phyloP scores from a whole-genome alignment of 2,329 filamentous ascomycete species.

The Hypoxylon sp. region DNA sequence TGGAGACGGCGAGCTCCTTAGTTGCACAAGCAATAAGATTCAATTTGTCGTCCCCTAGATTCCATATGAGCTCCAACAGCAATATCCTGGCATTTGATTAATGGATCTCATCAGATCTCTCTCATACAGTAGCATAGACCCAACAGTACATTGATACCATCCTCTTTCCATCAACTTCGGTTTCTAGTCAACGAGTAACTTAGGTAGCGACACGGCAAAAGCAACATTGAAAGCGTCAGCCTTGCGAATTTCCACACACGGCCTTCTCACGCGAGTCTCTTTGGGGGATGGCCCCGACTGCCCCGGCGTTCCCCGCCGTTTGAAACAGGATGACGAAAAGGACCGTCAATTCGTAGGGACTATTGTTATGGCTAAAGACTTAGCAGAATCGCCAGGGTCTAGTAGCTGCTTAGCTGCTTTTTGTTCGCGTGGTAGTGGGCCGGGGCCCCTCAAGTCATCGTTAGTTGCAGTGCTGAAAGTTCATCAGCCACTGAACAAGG shows the following conservation, averaged over 20 bases:
- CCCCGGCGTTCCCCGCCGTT: slow-evolving; percentile 38
- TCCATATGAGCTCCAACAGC: slow-evolving; percentile 15
- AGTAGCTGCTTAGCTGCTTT: slow-evolving; percentile 26
- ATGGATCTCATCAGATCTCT: slow-evolving; percentile 31
- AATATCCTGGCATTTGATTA: slow-evolving; percentile 28
- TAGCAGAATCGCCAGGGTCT: slow-evolving; percentile 34
- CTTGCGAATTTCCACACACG: slow-evolving; percentile 31
- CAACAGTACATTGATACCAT: slow-evolving; percentile 27
- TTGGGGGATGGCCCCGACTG: slow-evolving; percentile 31
- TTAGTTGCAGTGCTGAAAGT: slow-evolving; percentile 38
- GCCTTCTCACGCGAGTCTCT: slow-evolving; percentile 13
- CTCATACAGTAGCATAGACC: slow-evolving; percentile 22
- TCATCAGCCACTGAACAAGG: slow-evolving; percentile 34
- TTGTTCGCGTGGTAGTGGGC: slow-evolving; percentile 43
- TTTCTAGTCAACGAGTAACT: not conserved
- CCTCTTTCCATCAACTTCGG: slow-evolving; percentile 27
- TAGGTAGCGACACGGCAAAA: slow-evolving; percentile 19
- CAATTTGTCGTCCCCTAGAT: slow-evolving; percentile 24
- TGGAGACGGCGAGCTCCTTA: slow-evolving; percentile 35
- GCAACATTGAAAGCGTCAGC: slow-evolving; percentile 25
- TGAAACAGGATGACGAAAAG: slow-evolving; percentile 44
- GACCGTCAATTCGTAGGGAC: slow-evolving; percentile 23
- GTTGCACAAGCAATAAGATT: slow-evolving; percentile 20
- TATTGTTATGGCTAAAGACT: slow-evolving; percentile 34
- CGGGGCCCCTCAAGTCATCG: slow-evolving; percentile 29